phyloP scores from a whole-genome alignment of 805 yeast species.

The Ogataea trehalophila region DNA sequence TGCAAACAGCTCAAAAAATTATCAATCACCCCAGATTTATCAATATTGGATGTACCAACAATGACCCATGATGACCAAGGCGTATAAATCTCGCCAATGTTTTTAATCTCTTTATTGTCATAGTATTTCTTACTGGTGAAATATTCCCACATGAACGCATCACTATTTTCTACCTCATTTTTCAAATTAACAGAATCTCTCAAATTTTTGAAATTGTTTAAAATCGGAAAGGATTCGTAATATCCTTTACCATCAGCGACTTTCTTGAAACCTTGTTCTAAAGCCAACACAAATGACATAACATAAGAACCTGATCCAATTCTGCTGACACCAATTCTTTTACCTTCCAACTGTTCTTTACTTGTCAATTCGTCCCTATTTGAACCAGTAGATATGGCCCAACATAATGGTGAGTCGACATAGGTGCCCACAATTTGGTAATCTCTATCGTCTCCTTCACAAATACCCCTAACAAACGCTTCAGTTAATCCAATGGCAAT shows the following conservation, averaged over 20 bases:
- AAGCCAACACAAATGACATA: conserved; percentile 81
- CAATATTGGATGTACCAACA: conserved; percentile 42
- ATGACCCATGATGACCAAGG: conserved; percentile 98
- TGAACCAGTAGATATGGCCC: conserved; percentile 84
- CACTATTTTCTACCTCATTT: conserved; percentile 44
- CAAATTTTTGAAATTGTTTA: conserved; percentile 67
- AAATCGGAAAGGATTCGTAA: conserved; percentile 48
- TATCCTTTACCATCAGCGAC: conserved; percentile 38
- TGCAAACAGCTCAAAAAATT: conserved; percentile 51
- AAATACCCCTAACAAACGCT: conserved; percentile 80
- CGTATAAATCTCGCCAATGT: conserved; percentile 83
- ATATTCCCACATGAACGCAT: conserved; percentile 95
- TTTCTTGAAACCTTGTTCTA: conserved; percentile 44
- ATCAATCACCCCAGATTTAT: conserved; percentile 17
- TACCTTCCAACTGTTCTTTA: conserved; percentile 49
- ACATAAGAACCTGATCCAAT: conserved; percentile 91
- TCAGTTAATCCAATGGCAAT: conserved; percentile 88
- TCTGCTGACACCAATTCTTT: conserved; percentile 72
- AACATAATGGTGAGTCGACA: conserved; percentile 79
- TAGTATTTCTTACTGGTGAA: conserved; percentile 85
- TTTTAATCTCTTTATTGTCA: conserved; percentile 72
- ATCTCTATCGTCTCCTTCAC: conserved; percentile 53
- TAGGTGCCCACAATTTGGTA: conserved; percentile 76
- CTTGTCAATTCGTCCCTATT: conserved; percentile 50
- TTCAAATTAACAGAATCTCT: conserved; percentile 71